These are phyloP conservation scores for Pseudogymnoascus sp. DNA, from an alignment of 2,329 filamentous ascomycete species.

Conservation along the genomic window DNA sequence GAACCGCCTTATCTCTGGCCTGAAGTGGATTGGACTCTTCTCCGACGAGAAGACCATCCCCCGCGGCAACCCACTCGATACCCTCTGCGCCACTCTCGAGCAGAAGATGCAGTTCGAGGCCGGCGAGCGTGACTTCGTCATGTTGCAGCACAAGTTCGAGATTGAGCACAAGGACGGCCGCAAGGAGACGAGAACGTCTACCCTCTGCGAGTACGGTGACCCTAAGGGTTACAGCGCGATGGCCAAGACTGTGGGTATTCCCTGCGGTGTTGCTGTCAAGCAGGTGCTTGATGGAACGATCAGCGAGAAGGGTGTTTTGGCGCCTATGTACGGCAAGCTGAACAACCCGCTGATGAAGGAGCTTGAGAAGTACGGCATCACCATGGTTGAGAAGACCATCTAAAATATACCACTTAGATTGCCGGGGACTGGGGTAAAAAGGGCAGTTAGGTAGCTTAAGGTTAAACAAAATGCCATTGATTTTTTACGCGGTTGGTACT, in stretches of 20 bases:
- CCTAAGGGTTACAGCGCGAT: constrained; percentile 73
- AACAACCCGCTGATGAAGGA: constrained; percentile 68
- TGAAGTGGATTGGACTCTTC: constrained; percentile 65
- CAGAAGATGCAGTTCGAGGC: constrained; percentile 84
- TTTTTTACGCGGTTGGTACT: not conserved
- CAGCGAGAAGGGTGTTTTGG: constrained; percentile 64
- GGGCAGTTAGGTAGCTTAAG: not conserved
- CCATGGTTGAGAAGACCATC: constrained; percentile 61
- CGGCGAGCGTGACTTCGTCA: constrained; percentile 76
- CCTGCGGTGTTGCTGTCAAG: constrained; percentile 67
- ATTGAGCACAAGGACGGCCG: constrained; percentile 75
- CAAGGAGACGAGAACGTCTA: constrained; percentile 70
- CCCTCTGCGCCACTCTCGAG: constrained; percentile 82
- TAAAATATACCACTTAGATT: constrained; percentile 18
- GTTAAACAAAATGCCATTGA: constrained; percentile 7
- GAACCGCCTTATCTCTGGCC: constrained; percentile 60
- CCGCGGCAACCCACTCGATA: constrained; percentile 75
- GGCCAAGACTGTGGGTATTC: constrained; percentile 74
- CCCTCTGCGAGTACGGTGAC: constrained; percentile 74
- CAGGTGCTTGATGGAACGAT: constrained; percentile 71
- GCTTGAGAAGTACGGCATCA: constrained; percentile 68
- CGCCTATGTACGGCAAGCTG: constrained; percentile 66
- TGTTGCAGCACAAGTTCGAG: constrained; percentile 75
- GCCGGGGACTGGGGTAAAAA: not conserved
- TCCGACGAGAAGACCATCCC: constrained; percentile 62